Percentiles rank a stretch among this genome's conserved stretches.
Conservation (phyloP, 345 rosid species). For the Durio zibethinus region DNA sequence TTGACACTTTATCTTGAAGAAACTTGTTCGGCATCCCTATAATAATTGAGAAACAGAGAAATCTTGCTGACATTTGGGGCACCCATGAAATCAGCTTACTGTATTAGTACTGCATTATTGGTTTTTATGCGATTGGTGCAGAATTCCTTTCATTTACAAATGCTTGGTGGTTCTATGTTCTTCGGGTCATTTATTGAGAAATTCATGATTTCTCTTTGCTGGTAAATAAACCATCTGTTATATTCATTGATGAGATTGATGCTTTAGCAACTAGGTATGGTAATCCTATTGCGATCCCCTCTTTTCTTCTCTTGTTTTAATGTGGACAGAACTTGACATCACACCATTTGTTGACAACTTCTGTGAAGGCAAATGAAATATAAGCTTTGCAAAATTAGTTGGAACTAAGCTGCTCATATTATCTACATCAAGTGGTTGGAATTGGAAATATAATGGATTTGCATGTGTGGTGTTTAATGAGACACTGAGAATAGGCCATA, state of each 20-base stretch:
- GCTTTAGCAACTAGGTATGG: constrained; percentile 87
- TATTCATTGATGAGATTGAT: constrained; percentile 94
- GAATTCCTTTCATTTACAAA: not conserved
- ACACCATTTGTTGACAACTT: not conserved
- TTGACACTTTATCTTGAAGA: not conserved
- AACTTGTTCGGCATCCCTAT: not conserved
- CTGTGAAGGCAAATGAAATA: not conserved
- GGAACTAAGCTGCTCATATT: not conserved
- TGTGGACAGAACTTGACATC: not conserved
- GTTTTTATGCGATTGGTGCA: not conserved
- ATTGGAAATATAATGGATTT: not conserved
- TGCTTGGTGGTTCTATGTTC: constrained; percentile 1
- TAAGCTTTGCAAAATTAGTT: constrained; percentile 2
- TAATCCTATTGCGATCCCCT: not conserved
- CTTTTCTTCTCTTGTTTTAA: constrained; percentile 2
- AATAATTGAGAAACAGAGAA: constrained; percentile 7
- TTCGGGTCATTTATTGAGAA: constrained; percentile 15
- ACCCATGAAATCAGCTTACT: not conserved
- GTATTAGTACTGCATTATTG: not conserved
- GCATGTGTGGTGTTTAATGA: not conserved
- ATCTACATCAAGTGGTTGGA: not conserved
- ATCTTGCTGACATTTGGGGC: not conserved
- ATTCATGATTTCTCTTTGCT: constrained; percentile 39
- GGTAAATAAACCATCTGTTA: constrained; percentile 95
- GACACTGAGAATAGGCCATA: not conserved